Conservation (phyloP, 768 basidiomycete species). For the Roridomyces roridus region DNA sequence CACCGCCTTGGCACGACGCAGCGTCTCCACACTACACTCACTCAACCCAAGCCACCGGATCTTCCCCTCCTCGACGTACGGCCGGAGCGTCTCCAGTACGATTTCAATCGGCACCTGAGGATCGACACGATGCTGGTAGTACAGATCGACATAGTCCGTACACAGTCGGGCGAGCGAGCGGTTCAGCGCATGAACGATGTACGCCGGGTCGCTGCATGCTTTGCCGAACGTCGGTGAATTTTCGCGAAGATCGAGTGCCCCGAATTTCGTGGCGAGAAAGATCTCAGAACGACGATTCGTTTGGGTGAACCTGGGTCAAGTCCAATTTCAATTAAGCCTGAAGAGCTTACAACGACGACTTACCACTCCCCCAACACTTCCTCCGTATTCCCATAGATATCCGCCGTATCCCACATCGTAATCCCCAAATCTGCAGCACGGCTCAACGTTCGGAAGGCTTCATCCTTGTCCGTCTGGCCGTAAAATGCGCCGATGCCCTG, state of each 20-base stretch:
- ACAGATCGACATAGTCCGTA: slow-evolving; percentile 33
- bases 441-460: slow-evolving; percentile 22
- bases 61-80: slow-evolving; percentile 37
- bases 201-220: slow-evolving; percentile 25
- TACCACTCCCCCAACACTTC: slow-evolving; percentile 28
- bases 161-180: slow-evolving; percentile 25
- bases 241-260: slow-evolving; percentile 24
- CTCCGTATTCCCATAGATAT: slow-evolving; percentile 31
- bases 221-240: slow-evolving; percentile 3
- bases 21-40: slow-evolving; percentile 35
- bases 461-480: slow-evolving; percentile 17
- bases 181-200: slow-evolving; percentile 21
- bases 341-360: no score
- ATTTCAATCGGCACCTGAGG: slow-evolving; percentile 38
- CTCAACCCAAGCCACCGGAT: slow-evolving; percentile 43
- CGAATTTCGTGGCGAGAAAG: slow-evolving; percentile 36
- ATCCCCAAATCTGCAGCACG: slow-evolving; percentile 24
- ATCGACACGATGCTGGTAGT: slow-evolving; percentile 40
- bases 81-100: slow-evolving; percentile 37
- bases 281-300: slow-evolving; percentile 32
- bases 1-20: slow-evolving; percentile 38
- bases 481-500: slow-evolving; percentile 25
- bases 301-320: slow-evolving; percentile 11
- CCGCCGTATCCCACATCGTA: slow-evolving; percentile 29
- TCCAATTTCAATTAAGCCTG: no score